phyloP scores from a whole-genome alignment of 2,329 filamentous ascomycete species.

The Lasiodiplodia sp. region DNA sequence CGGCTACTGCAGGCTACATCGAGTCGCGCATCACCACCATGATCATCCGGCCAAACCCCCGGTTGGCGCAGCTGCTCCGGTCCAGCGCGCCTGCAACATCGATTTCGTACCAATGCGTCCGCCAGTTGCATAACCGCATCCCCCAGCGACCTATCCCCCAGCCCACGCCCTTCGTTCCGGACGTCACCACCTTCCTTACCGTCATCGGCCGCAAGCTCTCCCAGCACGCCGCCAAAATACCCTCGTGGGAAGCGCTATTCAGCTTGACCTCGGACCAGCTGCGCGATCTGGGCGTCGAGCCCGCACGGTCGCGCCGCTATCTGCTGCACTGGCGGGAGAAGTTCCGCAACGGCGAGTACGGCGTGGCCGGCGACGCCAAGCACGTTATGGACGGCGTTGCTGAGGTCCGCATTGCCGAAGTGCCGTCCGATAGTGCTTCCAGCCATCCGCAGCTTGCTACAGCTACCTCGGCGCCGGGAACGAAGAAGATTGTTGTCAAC shows the following conservation, averaged over 20 bases:
- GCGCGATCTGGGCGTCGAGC: slow-evolving; percentile 84
- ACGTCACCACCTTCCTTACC: slow-evolving; percentile 84
- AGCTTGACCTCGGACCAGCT: slow-evolving; percentile 78
- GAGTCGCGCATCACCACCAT: slow-evolving; percentile 36
- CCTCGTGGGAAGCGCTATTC: slow-evolving; percentile 91
- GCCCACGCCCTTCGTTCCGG: slow-evolving; percentile 85
- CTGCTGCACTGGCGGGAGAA: slow-evolving; percentile 87
- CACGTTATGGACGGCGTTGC: slow-evolving; percentile 71
- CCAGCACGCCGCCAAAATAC: slow-evolving; percentile 84
- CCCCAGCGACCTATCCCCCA: slow-evolving; percentile 62
- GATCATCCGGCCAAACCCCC: slow-evolving; percentile 41
- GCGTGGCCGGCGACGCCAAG: slow-evolving; percentile 81
- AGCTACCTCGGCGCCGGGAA: slow-evolving; percentile 61
- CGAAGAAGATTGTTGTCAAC: slow-evolving; percentile 67
- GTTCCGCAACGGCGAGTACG: slow-evolving; percentile 78
- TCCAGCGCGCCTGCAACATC: slow-evolving; percentile 13
- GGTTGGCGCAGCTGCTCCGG: slow-evolving; percentile 20
- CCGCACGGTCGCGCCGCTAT: slow-evolving; percentile 81
- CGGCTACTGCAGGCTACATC: not conserved
- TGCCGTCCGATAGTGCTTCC: slow-evolving; percentile 44
- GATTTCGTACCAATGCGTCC: slow-evolving; percentile 36
- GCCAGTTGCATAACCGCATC: slow-evolving; percentile 49
- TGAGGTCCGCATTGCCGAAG: slow-evolving; percentile 65
- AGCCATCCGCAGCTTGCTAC: slow-evolving; percentile 47
- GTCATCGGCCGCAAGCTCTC: slow-evolving; percentile 88